Evolutionary conservation across 2,329 filamentous ascomycete species (phyloP), one percentile per base, ranked within the genome.

Genomic region (Aaosphaeria arxii): DNA sequence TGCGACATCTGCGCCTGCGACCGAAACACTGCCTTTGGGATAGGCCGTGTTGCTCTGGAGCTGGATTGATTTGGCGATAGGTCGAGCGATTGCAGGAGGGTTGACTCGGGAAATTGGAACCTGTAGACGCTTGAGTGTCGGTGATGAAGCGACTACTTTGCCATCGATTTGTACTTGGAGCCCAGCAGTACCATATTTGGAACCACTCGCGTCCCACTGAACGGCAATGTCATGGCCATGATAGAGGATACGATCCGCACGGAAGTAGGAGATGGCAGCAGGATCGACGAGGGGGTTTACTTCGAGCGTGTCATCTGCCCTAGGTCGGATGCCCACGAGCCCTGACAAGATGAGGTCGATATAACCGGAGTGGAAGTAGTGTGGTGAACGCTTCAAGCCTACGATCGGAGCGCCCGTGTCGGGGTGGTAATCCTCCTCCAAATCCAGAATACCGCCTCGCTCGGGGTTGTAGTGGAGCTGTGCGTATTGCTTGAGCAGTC

Each of bases 331-430:
- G 0, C 73, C 73, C 0, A 76, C 67, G 3, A 75, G 59, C 0
- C 73, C 73, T 0, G 69, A 66, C 11, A 75, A 62, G 32, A 75
- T 57, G 2, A 71, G 61, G 47, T 76, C 73, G 29, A 71, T 63
- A 51, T 69, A 76, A 1, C 72, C 72, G 1, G 73, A 75, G 58
- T 76, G 73, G 60, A 75, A 75, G 55, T 75, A 76, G 46, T 76
- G 73, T 11, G 66, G 71, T 2, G 69, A 73, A 5, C 73, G 69
- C 30, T 68, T 64, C 5, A 75, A 63, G 0, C 71, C 72, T 2
- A 75, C 72, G 29, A 75, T 71, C 0, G 70, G 70, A 0, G 62
- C 61, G 1, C 70, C 65, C n/a, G 71, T 70, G 47, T 73, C 71
- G 0, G 73, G 64, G 39, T 75, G 66, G 51, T 75, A 75, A 48